Conservation (phyloP, 345 rosid genomes). For the Citrus reticulata region DNA sequence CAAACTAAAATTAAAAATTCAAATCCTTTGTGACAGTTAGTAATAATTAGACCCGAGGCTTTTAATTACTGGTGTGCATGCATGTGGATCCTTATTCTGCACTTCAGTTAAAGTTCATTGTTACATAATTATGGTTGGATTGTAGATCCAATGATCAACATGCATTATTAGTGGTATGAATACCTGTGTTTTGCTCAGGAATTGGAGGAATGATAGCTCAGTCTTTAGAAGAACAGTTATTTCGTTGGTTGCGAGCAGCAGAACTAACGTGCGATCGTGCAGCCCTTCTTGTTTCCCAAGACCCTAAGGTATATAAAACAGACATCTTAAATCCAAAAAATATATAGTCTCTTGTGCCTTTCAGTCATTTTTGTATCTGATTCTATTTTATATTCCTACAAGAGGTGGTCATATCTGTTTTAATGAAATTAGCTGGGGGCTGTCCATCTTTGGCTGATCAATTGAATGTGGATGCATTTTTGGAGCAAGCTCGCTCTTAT, state of each 20-base stretch:
- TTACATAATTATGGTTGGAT: background rate
- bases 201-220: constrained; percentile 83
- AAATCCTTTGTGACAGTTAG: background rate
- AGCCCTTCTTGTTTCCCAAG: constrained; percentile 95
- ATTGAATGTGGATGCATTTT: constrained; percentile 87
- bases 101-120: background rate
- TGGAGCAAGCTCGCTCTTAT: constrained; percentile 96
- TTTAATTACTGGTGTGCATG: background rate
- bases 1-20: background rate
- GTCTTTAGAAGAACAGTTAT: constrained; percentile 79
- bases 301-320: constrained; percentile 63
- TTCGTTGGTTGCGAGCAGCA: constrained; percentile 90
- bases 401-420: constrained; percentile 93
- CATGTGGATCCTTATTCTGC: background rate
- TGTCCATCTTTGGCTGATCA: constrained; percentile 92
- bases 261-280: constrained; percentile 98
- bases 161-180: background rate
- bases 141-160: background rate
- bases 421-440: constrained; percentile 96
- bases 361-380: constrained; percentile 23
- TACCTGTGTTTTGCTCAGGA: constrained; percentile 39
- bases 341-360: background rate
- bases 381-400: constrained; percentile 43
- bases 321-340: background rate
- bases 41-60: background rate